These are phyloP conservation scores for Leccinum olivaceopallidum DNA, from an alignment of 768 basidiomycete genomes.

Conservation along the genomic window DNA sequence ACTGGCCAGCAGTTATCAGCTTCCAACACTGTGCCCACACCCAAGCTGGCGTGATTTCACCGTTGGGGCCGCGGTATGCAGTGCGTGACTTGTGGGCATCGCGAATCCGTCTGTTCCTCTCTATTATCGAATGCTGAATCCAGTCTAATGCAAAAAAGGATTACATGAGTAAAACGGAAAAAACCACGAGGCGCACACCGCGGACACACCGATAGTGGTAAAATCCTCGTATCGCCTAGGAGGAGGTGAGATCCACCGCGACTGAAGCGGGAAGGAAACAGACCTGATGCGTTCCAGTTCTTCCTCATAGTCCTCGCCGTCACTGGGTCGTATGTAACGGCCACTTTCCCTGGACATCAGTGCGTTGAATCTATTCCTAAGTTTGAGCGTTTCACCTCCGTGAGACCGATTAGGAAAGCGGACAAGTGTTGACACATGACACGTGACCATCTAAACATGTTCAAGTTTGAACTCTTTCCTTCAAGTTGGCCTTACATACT, in stretches of 20 bases:
- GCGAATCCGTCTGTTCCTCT: slow-evolving; percentile 76
- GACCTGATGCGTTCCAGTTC: slow-evolving; percentile 70
- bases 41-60: slow-evolving; percentile 53
- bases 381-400: background rate
- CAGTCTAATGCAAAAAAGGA: slow-evolving; percentile 60
- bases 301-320: slow-evolving; percentile 53
- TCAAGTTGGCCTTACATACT: background rate
- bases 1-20: slow-evolving; percentile 71
- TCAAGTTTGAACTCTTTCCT: too few species aligned
- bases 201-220: slow-evolving; percentile 78
- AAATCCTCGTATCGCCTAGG: slow-evolving; percentile 92
- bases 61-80: slow-evolving; percentile 48
- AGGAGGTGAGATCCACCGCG: slow-evolving; percentile 16
- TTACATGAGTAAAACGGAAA: slow-evolving; percentile 16
- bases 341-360: slow-evolving; percentile 25
- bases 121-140: slow-evolving; percentile 93
- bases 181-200: slow-evolving; percentile 12
- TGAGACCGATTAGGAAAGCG: slow-evolving; percentile 3
- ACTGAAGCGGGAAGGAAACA: slow-evolving; percentile 12
- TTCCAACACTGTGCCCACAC: slow-evolving; percentile 63
- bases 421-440: slow-evolving; percentile 19
- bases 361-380: background rate
- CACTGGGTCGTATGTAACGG: slow-evolving; percentile 26
- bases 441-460: slow-evolving; percentile 17
- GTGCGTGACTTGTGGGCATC: slow-evolving; percentile 44